Evolutionary conservation across 2,329 filamentous ascomycete species (phyloP).

Genomic region (Aspergillus pseudotamarii): DNA sequence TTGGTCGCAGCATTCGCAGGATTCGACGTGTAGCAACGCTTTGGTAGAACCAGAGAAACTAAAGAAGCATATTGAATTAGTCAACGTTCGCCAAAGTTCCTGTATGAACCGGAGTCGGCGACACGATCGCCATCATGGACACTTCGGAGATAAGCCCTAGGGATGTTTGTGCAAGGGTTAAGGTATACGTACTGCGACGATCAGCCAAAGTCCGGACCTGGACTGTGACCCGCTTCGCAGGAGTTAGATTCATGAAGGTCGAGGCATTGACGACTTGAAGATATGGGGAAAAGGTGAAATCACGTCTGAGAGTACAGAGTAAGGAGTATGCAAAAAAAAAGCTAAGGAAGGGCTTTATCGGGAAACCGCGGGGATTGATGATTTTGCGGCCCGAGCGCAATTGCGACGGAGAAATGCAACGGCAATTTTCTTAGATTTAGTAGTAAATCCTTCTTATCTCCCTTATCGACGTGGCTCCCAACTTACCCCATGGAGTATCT

Average conservation of each 20-base stretch:
- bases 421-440: slow-evolving; percentile 17
- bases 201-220: slow-evolving; percentile 42
- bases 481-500: not conserved
- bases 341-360: not conserved
- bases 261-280: slow-evolving; percentile 22
- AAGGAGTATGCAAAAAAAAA: not conserved
- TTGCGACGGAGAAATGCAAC: slow-evolving; percentile 22
- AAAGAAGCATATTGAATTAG: slow-evolving; percentile 9
- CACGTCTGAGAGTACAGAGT: not conserved
- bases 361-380: slow-evolving; percentile 20
- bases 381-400: slow-evolving; percentile 22
- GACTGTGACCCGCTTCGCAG: slow-evolving; percentile 44
- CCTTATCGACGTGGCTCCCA: not conserved
- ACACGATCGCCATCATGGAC: slow-evolving; percentile 7
- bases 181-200: slow-evolving; percentile 38
- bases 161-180: not conserved
- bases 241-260: slow-evolving; percentile 43
- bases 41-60: slow-evolving; percentile 38
- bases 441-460: slow-evolving; percentile 8
- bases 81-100: not conserved
- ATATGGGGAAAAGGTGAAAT: not conserved
- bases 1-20: slow-evolving; percentile 23
- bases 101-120: not conserved
- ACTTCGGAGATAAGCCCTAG: slow-evolving; percentile 21
- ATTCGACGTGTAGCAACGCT: slow-evolving; percentile 22